Conservation (phyloP, 1,284 basidiomycete species). For the Fomitopsis pinicola region DNA sequence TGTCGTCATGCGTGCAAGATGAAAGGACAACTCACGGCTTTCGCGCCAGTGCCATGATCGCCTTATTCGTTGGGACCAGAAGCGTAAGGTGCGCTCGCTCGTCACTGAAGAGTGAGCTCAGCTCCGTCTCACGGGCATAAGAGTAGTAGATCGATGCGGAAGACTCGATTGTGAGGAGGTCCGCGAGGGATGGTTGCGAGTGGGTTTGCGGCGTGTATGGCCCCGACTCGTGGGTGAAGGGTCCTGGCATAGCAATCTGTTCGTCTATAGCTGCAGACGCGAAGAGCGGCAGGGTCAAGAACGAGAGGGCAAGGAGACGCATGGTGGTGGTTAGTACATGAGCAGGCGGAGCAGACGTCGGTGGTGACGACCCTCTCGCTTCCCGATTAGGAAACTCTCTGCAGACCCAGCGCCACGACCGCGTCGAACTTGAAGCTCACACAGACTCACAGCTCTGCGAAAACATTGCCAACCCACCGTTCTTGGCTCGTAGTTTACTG, state of each 20-base stretch:
- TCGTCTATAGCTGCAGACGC: constrained; percentile 26
- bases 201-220: constrained; percentile 22
- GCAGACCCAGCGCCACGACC: not conserved
- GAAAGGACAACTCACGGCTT: constrained; percentile 58
- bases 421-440: no score
- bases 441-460: no score
- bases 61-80: constrained; percentile 75
- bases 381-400: not conserved
- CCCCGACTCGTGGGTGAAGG: constrained; percentile 10
- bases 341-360: not conserved
- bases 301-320: constrained; percentile 21
- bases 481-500: no score
- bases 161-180: constrained; percentile 69
- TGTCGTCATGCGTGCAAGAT: not conserved
- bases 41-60: constrained; percentile 67
- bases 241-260: constrained; percentile 26
- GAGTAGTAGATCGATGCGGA: constrained; percentile 76
- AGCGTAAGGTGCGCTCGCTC: constrained; percentile 42
- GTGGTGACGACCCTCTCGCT: constrained; percentile 21
- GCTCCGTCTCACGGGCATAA: constrained; percentile 65
- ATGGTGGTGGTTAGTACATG: not conserved
- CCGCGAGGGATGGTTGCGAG: constrained; percentile 48
- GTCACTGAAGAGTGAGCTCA: constrained; percentile 49
- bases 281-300: constrained; percentile 28
- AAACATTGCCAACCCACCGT: no score